These are phyloP conservation scores for Phialocephala subalpina DNA, from an alignment of 2,329 filamentous ascomycete genomes.

Conservation along the genomic window DNA sequence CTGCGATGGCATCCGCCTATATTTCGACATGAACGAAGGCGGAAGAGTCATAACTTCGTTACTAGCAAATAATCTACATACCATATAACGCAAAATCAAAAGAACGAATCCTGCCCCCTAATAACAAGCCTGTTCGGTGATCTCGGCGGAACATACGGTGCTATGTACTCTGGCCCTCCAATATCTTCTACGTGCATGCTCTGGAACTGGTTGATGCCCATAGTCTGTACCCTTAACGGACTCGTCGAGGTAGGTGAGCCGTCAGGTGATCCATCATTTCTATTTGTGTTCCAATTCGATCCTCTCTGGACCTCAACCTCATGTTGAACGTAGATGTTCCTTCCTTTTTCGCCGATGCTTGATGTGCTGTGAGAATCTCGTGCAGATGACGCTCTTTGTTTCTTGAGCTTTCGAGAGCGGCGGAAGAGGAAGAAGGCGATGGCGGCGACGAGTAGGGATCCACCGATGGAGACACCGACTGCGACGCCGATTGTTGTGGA, in stretches of 20 bases:
- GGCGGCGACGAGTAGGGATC: neutral
- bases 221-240: constrained; percentile 3
- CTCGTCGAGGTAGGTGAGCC: too few species aligned
- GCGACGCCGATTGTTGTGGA: constrained; percentile 14
- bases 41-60: too few species aligned
- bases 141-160: neutral
- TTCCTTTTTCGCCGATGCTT: neutral
- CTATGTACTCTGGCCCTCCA: too few species aligned
- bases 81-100: neutral
- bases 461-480: constrained; percentile 12
- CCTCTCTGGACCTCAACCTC: neutral
- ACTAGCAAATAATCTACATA: too few species aligned
- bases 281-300: neutral
- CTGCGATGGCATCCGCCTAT: too few species aligned
- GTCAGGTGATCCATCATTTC: neutral
- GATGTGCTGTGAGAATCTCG: neutral
- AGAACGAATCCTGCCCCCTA: constrained; percentile 5
- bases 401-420: neutral
- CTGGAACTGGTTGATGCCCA: constrained; percentile 4
- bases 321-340: neutral
- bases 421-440: constrained; percentile 9
- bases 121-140: neutral
- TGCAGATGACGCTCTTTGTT: neutral
- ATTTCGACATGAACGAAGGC: too few species aligned
- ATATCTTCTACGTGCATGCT: constrained; percentile 5